Evolutionary conservation across 768 basidiomycete species (phyloP).

Genomic region (Glaciozyma antarctica): DNA sequence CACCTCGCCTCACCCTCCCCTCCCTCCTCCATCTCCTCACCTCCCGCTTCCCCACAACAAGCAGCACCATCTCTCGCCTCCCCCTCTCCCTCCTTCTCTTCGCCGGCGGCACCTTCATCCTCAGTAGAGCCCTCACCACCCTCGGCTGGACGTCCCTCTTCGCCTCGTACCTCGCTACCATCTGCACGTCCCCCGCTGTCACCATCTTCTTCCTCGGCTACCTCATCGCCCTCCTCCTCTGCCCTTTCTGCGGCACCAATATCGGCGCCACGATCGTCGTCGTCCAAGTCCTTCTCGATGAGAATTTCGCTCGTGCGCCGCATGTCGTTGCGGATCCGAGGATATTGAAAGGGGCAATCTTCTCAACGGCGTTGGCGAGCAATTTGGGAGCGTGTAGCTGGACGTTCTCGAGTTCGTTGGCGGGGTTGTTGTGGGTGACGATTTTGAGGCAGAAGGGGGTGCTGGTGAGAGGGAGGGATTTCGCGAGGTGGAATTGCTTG

Average conservation of each 20-base stretch:
- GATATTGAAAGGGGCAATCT: constrained; percentile 47
- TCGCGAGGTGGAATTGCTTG: constrained; percentile 62
- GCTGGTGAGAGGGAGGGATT: constrained; percentile 51
- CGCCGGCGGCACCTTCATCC: constrained; percentile 87
- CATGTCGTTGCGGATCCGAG: constrained; percentile 28
- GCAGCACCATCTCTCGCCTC: constrained; percentile 49
- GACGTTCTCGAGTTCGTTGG: constrained; percentile 78
- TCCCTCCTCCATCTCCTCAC: constrained; percentile 3
- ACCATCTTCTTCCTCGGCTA: constrained; percentile 58
- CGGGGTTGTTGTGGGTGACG: constrained; percentile 70
- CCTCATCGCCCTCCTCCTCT: constrained; percentile 26
- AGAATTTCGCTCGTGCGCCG: constrained; percentile 10
- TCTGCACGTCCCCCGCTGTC: constrained; percentile 47
- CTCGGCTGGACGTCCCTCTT: constrained; percentile 85
- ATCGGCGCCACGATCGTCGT: constrained; percentile 85
- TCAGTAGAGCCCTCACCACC: constrained; percentile 70
- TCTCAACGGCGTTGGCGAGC: constrained; percentile 64
- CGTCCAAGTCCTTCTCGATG: constrained; percentile 57
- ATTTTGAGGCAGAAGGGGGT: constrained; percentile 69
- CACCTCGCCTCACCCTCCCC: constrained; percentile 9
- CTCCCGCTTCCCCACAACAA: constrained; percentile 57
- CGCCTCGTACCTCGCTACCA: constrained; percentile 51
- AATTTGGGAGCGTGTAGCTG: constrained; percentile 87
- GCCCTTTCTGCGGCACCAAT: constrained; percentile 64
- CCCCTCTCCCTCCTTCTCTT: constrained; percentile 71